Base-by-base conservation (phyloP, 2,329 filamentous ascomycete genomes). In the Penicillium sp. region DNA sequence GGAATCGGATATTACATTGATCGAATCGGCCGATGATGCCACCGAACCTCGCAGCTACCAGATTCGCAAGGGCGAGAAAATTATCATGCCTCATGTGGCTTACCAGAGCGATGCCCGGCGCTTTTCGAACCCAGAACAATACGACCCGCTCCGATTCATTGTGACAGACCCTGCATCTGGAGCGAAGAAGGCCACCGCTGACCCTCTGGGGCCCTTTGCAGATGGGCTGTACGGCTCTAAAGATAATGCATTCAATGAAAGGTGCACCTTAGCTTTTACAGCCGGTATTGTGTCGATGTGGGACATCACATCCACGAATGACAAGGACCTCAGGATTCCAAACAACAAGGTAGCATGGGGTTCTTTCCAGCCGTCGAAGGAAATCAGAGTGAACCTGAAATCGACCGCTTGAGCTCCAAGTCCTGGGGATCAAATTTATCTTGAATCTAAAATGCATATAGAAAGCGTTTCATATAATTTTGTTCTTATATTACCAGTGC, bases 321-420 rank as follows among this genome's bases (percentile, higher is more conserved):
- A 75, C 14, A 71, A 70, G 6, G 71, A 69, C 0, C 84, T 83
- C 78, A 72, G 73, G 16, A 72, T 86, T 39, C 85, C 85, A 0
- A 71, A 69, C 36, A 76, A 77, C 64, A 75, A 66, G 62, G 77
- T 75, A 58, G 79, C 78, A 5, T 79, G 75, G 49, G 79, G 76
- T 2, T 76, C 83, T 13, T 81, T 78, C 61, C 72, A 77, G 52
- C 84, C 84, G 9, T 75, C 69, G 40, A 73, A 73, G 13, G 80
- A 85, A 61, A 71, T 84, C 7, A 77, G 79, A 48, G 84, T 85
- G 3, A 80, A 79, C 67, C 74, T 88, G 48, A 79, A 72, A 48
- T 71, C 76, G 56, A 75, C 71, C 43, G 64, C 70, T 24, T 72
- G 59, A 26, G 11, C 5, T 14, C n/a, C 8, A 16, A 13, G 28